Evolutionary conservation across 2,329 filamentous ascomycete species (phyloP), one percentile per base, ranked within the genome.

Genomic region (Teratosphaeria viscida): DNA sequence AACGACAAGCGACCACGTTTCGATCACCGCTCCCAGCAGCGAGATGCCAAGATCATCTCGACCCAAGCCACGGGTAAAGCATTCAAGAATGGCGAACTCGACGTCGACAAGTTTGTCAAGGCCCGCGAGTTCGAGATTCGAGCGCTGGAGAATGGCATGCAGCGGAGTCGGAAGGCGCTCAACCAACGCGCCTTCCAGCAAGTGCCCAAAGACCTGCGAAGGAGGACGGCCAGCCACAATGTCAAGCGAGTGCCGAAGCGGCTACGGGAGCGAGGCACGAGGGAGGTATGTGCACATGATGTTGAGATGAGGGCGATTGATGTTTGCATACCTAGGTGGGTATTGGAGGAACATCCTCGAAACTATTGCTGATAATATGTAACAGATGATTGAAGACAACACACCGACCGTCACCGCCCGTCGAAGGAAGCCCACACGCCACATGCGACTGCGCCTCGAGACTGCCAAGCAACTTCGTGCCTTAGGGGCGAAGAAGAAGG

Each of bases 171-270:
- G 72, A 78, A 79, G 64, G 78, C 76, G 1, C 68, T 84, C 61
- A 79, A 82, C 52, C 85, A 84, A 60, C 82, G 92, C 57, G 92
- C 92, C 14, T 97, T 97, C 70, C 94, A 99, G 73, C 84, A 90
- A 66, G 88, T 99, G 5, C 94, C 94, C 1, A 84, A 90, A 65
- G 85, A 87, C 56, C 77, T 99, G 81, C 81, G 94, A 65, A 81
- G 94, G 64, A 82, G 94, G 67, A 96, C 92, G 0, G 94, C 92
- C 23, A 96, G 91, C 72, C 94, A 99, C 75, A 96, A 99, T 81
- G 88, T 89, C 39, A 95, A 92, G 75, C 84, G 88, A 63, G 87
- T 99, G 16, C 94, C 94, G 2, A 87, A 86, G 70, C 79, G 90
- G 63, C 75, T 97, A 69, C 82, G 88, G 59, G 76, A 76, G 47